Evolutionary conservation across 305 asterid genomes (phyloP).

Genomic region (Solanum hybrid): DNA sequence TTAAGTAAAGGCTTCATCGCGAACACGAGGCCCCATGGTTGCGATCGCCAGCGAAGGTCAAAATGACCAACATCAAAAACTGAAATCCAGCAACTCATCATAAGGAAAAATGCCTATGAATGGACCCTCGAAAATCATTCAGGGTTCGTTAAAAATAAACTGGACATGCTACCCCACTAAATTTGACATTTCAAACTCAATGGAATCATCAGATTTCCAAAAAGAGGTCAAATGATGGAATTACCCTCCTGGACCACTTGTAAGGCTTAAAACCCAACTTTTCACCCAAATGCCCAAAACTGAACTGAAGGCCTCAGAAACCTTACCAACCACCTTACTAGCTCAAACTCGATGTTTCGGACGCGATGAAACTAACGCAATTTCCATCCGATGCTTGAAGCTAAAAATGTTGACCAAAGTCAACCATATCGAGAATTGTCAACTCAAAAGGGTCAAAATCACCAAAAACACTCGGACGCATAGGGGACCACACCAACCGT

Average conservation of each 20-base stretch:
- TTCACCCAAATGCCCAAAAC: background rate
- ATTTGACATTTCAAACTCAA: too few species aligned
- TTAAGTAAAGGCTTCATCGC: background rate
- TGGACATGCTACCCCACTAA: background rate
- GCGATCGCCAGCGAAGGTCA: background rate
- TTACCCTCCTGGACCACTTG: background rate
- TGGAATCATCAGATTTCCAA: background rate
- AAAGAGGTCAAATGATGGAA: background rate
- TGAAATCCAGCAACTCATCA: background rate
- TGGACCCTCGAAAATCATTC: background rate
- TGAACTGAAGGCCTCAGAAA: background rate
- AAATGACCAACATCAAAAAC: background rate
- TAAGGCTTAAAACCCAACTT: background rate
- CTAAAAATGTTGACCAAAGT: background rate
- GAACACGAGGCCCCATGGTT: background rate
- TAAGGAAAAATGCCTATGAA: background rate
- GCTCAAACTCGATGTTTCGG: background rate
- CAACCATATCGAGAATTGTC: background rate
- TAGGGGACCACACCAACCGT: background rate
- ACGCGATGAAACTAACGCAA: too few species aligned
- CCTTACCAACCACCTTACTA: background rate
- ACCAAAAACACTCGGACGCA: background rate
- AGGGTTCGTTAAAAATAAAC: background rate
- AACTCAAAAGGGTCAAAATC: background rate
- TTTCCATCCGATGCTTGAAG: background rate